A percentile compares a stretch with the other conserved stretches of the same genome.
These are phyloP conservation scores for Penicillium lividum DNA, from an alignment of 495 filamentous ascomycete genomes.

Conservation along the genomic window DNA sequence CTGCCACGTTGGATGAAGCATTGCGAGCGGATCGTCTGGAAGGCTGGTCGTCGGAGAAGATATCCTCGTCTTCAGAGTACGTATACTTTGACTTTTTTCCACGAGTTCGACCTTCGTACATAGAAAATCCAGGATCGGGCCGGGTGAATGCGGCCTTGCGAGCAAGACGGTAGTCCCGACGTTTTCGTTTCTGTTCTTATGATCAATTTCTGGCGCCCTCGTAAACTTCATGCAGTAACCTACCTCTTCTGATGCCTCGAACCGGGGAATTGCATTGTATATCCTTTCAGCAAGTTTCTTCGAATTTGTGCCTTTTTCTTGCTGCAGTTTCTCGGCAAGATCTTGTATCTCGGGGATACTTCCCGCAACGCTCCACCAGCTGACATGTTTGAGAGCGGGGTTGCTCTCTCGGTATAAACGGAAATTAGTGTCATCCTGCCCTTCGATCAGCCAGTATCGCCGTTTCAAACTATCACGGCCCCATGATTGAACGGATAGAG, in stretches of 20 bases:
- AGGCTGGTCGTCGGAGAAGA: constrained; percentile 67
- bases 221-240: constrained; percentile 16
- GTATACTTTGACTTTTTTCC: constrained; percentile 96
- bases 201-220: constrained; percentile 32
- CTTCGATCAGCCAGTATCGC: constrained; percentile 91
- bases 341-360: constrained; percentile 80
- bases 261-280: constrained; percentile 79
- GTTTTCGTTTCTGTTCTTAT: constrained; percentile 72
- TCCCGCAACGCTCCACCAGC: constrained; percentile 92
- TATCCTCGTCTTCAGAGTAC: constrained; percentile 86
- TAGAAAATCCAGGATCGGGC: constrained; percentile 84
- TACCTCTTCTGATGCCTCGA: constrained; percentile 92
- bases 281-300: constrained; percentile 77
- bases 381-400: constrained; percentile 69
- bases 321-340: constrained; percentile 71
- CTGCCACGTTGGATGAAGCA: constrained; percentile 65
- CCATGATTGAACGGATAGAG: constrained; percentile 92
- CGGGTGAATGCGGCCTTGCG: constrained; percentile 86
- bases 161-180: constrained; percentile 84
- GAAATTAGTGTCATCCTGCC: constrained; percentile 90
- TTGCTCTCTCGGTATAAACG: constrained; percentile 95
- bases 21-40: constrained; percentile 73
- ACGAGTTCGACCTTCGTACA: constrained; percentile 94
- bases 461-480: constrained; percentile 88
- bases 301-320: constrained; percentile 78